These are phyloP conservation scores for Lantana camara DNA, from an alignment of 257 asterid genomes.

Conservation along the genomic window DNA sequence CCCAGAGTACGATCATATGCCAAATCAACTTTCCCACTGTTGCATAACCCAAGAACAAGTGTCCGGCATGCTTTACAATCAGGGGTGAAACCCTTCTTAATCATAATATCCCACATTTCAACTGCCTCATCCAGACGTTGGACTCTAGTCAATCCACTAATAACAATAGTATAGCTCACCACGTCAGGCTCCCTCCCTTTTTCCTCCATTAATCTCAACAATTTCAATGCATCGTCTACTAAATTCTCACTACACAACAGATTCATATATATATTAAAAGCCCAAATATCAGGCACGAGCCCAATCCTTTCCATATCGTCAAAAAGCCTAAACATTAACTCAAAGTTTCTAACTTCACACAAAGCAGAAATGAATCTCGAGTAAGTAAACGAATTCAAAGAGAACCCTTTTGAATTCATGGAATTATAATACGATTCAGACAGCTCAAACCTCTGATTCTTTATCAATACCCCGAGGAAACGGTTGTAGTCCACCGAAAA, in stretches of 20 bases:
- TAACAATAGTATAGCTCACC: constrained; percentile 75
- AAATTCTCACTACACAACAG: constrained; percentile 72
- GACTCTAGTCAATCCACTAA: constrained; percentile 65
- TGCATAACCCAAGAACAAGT: constrained; percentile 79
- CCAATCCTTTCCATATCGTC: constrained; percentile 78
- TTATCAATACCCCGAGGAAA: constrained; percentile 79
- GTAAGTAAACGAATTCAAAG: constrained; percentile 84
- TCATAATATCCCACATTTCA: constrained; percentile 74
- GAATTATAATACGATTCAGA: constrained; percentile 70
- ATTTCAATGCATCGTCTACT: constrained; percentile 68
- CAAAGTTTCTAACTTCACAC: constrained; percentile 81
- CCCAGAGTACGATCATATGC: constrained; percentile 96
- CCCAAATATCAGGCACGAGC: constrained; percentile 83
- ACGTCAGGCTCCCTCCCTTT: constrained; percentile 76
- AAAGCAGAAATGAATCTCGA: constrained; percentile 79
- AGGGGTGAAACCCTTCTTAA: constrained; percentile 57
- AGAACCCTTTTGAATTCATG: constrained; percentile 68
- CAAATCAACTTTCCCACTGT: constrained; percentile 77
- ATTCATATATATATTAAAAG: constrained; percentile 78
- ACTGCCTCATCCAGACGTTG: constrained; percentile 63
- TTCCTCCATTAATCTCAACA: constrained; percentile 64
- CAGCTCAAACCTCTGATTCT: constrained; percentile 55
- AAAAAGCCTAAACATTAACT: constrained; percentile 68
- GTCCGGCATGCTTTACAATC: constrained; percentile 85
- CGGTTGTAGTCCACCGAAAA: constrained; percentile 88